A percentile compares a stretch with the other conserved stretches of the same genome.
phyloP scores from a whole-genome alignment of 495 filamentous ascomycete genomes.

The Sabuloglossum arenarium region DNA sequence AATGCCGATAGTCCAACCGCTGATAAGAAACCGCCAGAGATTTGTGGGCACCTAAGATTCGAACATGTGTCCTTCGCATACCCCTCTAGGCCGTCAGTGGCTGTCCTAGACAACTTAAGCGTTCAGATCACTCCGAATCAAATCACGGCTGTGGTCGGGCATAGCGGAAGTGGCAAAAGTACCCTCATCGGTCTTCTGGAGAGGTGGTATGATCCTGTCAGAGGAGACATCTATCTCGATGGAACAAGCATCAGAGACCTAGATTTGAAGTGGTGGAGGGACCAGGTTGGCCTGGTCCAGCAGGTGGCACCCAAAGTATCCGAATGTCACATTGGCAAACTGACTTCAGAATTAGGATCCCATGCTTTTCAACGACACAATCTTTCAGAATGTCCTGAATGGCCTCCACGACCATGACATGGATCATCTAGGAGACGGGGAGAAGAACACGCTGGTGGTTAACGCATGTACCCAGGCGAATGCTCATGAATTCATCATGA shows the following conservation, averaged over 20 bases:
- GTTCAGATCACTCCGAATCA: slow-evolving; percentile 31
- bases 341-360: too few species aligned
- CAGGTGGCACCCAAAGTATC: too few species aligned
- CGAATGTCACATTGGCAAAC: too few species aligned
- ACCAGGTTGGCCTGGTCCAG: slow-evolving; percentile 37
- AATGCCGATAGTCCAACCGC: slow-evolving; percentile 9
- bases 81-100: slow-evolving; percentile 36
- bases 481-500: slow-evolving; percentile 25
- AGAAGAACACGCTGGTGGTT: slow-evolving; percentile 2
- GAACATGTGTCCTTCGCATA: slow-evolving; percentile 38
- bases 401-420: slow-evolving; percentile 27
- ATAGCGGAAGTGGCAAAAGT: slow-evolving; percentile 49
- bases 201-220: slow-evolving; percentile 26
- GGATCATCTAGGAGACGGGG: slow-evolving; percentile 8
- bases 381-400: slow-evolving; percentile 47
- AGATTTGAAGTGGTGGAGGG: slow-evolving; percentile 33
- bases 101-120: slow-evolving; percentile 22
- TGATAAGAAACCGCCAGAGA: neutral
- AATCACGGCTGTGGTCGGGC: slow-evolving; percentile 43
- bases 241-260: slow-evolving; percentile 28
- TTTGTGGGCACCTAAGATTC: slow-evolving; percentile 25
- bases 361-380: slow-evolving; percentile 37
- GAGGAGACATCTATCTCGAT: slow-evolving; percentile 27
- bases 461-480: slow-evolving; percentile 20
- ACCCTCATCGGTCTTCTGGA: slow-evolving; percentile 36